These are phyloP conservation scores for Trametes sanguinea DNA, from an alignment of 768 basidiomycete species.

Conservation along the genomic window DNA sequence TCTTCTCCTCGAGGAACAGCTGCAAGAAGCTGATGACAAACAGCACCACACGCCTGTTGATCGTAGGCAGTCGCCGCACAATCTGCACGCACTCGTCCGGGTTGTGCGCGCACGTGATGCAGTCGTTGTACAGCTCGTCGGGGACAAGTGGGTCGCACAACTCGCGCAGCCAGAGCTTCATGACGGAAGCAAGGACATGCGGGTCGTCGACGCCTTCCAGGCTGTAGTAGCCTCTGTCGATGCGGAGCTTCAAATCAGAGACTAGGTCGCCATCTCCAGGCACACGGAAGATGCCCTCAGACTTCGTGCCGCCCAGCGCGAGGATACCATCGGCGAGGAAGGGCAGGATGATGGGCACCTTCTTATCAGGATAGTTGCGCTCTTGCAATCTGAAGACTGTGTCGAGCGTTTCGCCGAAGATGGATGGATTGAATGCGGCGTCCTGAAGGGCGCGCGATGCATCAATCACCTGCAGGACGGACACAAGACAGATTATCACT, in stretches of 20 bases:
- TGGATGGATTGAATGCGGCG: constrained; percentile 93
- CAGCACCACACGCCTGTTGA: constrained; percentile 82
- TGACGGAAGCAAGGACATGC: constrained; percentile 82
- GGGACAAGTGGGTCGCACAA: constrained; percentile 91
- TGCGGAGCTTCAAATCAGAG: constrained; percentile 83
- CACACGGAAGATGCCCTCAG: constrained; percentile 92
- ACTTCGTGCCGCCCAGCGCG: constrained; percentile 78
- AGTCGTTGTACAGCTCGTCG: constrained; percentile 89
- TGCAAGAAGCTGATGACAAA: constrained; percentile 92
- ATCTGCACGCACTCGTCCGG: constrained; percentile 72
- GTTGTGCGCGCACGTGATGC: constrained; percentile 68
- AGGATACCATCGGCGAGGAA: constrained; percentile 93
- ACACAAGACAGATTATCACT: constrained; percentile 27
- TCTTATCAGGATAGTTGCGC: constrained; percentile 80
- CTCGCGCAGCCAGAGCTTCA: constrained; percentile 94
- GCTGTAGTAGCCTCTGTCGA: constrained; percentile 90
- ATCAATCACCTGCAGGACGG: background rate
- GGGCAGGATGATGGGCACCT: constrained; percentile 90
- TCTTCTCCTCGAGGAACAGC: constrained; percentile 78
- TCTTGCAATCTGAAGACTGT: constrained; percentile 83
- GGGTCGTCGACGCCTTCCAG: constrained; percentile 90
- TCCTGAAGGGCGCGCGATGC: constrained; percentile 48
- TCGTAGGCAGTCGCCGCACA: constrained; percentile 76
- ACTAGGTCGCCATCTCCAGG: constrained; percentile 90
- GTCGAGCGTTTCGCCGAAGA: constrained; percentile 89